These are phyloP conservation scores for Epichloe gansuensis DNA, from an alignment of 2,329 filamentous ascomycete species.

Conservation along the genomic window DNA sequence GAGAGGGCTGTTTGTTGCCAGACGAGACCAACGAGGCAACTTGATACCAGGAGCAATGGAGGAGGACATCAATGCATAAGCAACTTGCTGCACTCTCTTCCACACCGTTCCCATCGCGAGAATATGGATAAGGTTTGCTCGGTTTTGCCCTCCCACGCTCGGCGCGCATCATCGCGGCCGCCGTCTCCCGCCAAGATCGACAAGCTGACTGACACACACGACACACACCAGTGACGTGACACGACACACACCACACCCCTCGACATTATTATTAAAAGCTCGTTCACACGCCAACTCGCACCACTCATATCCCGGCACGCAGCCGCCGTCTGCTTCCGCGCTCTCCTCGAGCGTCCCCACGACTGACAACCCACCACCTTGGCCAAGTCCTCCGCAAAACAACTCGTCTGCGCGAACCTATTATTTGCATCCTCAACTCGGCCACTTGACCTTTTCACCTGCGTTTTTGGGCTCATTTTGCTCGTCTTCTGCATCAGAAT, in stretches of 20 bases:
- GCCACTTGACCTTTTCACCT: slow-evolving; percentile 19
- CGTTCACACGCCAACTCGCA: not conserved
- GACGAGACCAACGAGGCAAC: not conserved
- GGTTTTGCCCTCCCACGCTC: not conserved
- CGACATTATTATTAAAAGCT: no score
- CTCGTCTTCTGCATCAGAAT: slow-evolving; percentile 33
- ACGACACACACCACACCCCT: not conserved
- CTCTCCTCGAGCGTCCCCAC: slow-evolving; percentile 2
- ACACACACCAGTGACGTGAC: no score
- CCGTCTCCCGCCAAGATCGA: not conserved
- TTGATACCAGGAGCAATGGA: not conserved
- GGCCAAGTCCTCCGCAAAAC: slow-evolving; percentile 6
- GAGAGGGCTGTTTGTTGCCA: not conserved
- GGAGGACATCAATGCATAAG: not conserved
- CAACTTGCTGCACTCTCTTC: not conserved
- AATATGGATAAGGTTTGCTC: no score
- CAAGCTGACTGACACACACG: not conserved
- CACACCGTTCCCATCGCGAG: not conserved
- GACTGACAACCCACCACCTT: not conserved
- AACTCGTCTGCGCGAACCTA: slow-evolving; percentile 4
- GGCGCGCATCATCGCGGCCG: not conserved
- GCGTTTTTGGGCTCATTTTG: slow-evolving; percentile 56
- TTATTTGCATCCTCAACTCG: not conserved
- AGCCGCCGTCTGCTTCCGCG: slow-evolving; percentile 6
- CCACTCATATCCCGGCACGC: slow-evolving; percentile 4